Conservation (phyloP, 1,284 basidiomycete genomes). For the Pascua sp. region DNA sequence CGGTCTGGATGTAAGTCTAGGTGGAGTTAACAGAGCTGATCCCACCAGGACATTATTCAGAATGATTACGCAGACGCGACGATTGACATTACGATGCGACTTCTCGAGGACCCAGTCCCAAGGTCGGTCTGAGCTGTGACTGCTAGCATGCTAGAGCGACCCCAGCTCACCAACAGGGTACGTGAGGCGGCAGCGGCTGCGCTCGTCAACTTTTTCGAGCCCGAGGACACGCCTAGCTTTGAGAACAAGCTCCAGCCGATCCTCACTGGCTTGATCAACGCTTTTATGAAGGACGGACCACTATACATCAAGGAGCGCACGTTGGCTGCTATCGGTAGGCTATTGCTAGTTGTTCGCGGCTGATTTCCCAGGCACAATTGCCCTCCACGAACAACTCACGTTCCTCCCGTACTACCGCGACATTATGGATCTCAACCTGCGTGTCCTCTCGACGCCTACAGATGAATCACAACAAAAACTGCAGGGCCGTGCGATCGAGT, state of each 20-base stretch:
- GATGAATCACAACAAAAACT: conserved; percentile 63
- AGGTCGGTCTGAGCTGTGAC: conserved; percentile 52
- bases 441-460: conserved; percentile 64
- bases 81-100: conserved; percentile 65
- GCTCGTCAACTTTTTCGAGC: conserved; percentile 84
- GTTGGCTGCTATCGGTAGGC: conserved; percentile 59
- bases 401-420: conserved; percentile 36
- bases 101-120: conserved; percentile 70
- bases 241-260: conserved; percentile 61
- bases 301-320: conserved; percentile 76
- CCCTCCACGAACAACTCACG: conserved; percentile 66
- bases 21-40: background rate
- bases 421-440: conserved; percentile 40
- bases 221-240: conserved; percentile 66
- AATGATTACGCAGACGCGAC: conserved; percentile 22
- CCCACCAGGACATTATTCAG: conserved; percentile 31
- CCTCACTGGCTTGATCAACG: conserved; percentile 10
- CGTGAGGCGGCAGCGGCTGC: conserved; percentile 78
- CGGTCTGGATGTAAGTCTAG: conserved; percentile 63
- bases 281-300: conserved; percentile 24
- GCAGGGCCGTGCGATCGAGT: conserved; percentile 77
- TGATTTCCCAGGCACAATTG: conserved; percentile 65
- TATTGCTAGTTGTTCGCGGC: background rate
- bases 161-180: conserved; percentile 55
- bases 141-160: no score